These are phyloP conservation scores for Marasmius oreades DNA, from an alignment of 1,284 basidiomycete species.

Conservation along the genomic window DNA sequence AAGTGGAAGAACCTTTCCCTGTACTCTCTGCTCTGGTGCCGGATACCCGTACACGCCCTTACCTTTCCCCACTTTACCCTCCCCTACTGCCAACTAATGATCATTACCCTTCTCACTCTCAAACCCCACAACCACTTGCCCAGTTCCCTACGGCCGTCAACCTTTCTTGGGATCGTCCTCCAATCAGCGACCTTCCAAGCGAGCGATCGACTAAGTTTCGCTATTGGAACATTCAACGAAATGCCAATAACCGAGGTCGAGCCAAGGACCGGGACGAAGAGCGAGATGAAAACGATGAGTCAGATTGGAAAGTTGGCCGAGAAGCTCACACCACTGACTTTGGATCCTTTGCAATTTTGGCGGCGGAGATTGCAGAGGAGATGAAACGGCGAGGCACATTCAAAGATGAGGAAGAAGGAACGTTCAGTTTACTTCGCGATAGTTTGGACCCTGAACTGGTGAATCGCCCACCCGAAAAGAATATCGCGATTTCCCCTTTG, in stretches of 20 bases:
- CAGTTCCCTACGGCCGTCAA: slow-evolving; percentile 25
- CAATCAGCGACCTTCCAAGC: slow-evolving; percentile 3
- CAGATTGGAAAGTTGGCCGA: slow-evolving; percentile 44
- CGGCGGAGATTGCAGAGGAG: slow-evolving; percentile 45
- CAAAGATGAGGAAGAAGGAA: slow-evolving; percentile 31
- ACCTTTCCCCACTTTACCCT: slow-evolving; percentile 54
- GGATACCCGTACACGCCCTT: slow-evolving; percentile 49
- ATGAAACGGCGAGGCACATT: slow-evolving; percentile 33
- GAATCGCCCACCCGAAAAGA: slow-evolving; percentile 20
- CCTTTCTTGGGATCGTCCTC: slow-evolving; percentile 19
- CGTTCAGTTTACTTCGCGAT: slow-evolving; percentile 31
- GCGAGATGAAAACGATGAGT: slow-evolving; percentile 24
- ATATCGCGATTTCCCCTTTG: slow-evolving; percentile 15
- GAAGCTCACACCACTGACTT: slow-evolving; percentile 55
- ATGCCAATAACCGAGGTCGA: slow-evolving; percentile 38
- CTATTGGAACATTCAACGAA: slow-evolving; percentile 41
- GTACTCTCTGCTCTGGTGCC: slow-evolving; percentile 60
- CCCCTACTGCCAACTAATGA: slow-evolving; percentile 24
- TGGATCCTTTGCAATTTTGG: slow-evolving; percentile 54
- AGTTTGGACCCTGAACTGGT: slow-evolving; percentile 29
- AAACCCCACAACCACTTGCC: slow-evolving; percentile 19
- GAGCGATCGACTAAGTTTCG: slow-evolving; percentile 27
- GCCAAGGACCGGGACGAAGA: slow-evolving; percentile 55
- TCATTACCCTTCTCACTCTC: slow-evolving; percentile 18
- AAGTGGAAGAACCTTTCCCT: slow-evolving; percentile 78